These are phyloP conservation scores for Lunularia cruciata DNA, from an alignment of 225 moss, liverwort and hornwort species.

Conservation along the genomic window DNA sequence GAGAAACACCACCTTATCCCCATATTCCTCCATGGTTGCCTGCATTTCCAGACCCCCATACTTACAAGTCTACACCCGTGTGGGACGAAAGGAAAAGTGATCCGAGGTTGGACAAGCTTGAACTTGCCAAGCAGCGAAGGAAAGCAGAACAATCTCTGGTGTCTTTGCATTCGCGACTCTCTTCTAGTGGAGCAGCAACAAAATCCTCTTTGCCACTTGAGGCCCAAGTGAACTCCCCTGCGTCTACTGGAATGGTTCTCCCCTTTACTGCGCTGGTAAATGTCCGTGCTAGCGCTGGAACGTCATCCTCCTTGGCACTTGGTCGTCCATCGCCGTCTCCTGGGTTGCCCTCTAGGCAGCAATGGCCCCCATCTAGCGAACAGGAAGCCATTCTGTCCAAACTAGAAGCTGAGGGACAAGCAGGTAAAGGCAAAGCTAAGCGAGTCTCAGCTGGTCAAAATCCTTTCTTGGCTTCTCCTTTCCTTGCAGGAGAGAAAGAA, in stretches of 20 bases:
- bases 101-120: conserved; percentile 80
- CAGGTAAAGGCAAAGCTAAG: conserved; percentile 78
- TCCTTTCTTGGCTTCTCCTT: conserved; percentile 72
- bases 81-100: conserved; percentile 95
- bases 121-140: conserved; percentile 77
- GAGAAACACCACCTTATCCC: conserved; percentile 72
- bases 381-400: conserved; percentile 56
- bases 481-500: conserved; percentile 70
- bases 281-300: conserved; percentile 46
- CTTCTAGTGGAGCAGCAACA: conserved; percentile 48
- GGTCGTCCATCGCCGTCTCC: conserved; percentile 23
- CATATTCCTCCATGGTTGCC: conserved; percentile 95
- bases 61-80: conserved; percentile 85
- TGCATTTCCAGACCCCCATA: conserved; percentile 93
- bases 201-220: conserved; percentile 18
- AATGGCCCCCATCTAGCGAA: conserved; percentile 81
- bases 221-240: conserved; percentile 1
- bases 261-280: conserved; percentile 20
- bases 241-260: conserved; percentile 24
- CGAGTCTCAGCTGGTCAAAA: conserved; percentile 57
- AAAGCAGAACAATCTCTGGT: conserved; percentile 87
- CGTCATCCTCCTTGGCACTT: conserved; percentile 26
- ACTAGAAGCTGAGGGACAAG: conserved; percentile 50
- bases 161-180: conserved; percentile 71
- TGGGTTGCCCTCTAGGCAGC: conserved; percentile 53